Evolutionary conservation across 306 rosid genomes (phyloP).

Genomic region (Leucaena leucocephala): DNA sequence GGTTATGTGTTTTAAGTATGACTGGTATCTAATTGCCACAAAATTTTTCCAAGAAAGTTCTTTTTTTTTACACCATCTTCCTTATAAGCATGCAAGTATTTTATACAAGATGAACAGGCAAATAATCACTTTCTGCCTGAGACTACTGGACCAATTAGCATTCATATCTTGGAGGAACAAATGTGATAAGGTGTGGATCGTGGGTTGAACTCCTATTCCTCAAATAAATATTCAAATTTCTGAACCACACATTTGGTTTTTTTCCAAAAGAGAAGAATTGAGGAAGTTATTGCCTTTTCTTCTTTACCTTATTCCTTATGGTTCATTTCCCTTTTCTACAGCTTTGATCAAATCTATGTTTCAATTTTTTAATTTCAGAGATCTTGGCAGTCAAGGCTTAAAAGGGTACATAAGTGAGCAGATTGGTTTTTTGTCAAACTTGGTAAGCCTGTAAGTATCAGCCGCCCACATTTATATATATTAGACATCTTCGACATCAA

Average conservation of each 20-base stretch:
- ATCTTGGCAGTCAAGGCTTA: slow-evolving; percentile 92
- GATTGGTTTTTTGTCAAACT: slow-evolving; percentile 76
- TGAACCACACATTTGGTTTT: not conserved
- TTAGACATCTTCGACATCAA: not conserved
- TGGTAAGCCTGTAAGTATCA: slow-evolving; percentile 93
- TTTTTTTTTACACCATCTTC: not conserved
- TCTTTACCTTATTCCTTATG: not conserved
- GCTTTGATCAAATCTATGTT: slow-evolving; percentile 16
- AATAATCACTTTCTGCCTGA: not conserved
- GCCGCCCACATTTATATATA: slow-evolving; percentile 20
- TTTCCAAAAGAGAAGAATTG: not conserved
- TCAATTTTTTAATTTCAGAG: slow-evolving; percentile 55
- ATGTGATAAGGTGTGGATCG: not conserved
- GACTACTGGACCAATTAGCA: slow-evolving; percentile 6
- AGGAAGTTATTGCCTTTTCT: not conserved
- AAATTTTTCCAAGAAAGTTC: not conserved
- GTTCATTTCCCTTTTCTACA: slow-evolving; percentile 10
- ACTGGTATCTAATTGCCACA: slow-evolving; percentile 2
- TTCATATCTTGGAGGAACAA: not conserved
- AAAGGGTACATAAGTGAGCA: slow-evolving; percentile 82
- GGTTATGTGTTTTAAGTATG: not conserved
- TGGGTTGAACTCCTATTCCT: slow-evolving; percentile 17
- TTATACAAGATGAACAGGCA: not conserved
- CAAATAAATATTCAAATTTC: not conserved
- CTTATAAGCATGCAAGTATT: slow-evolving; percentile 1